Evolutionary conservation across 352 stramenopile genomes (phyloP).

Genomic region (Globisporangium cylindrosporum): DNA sequence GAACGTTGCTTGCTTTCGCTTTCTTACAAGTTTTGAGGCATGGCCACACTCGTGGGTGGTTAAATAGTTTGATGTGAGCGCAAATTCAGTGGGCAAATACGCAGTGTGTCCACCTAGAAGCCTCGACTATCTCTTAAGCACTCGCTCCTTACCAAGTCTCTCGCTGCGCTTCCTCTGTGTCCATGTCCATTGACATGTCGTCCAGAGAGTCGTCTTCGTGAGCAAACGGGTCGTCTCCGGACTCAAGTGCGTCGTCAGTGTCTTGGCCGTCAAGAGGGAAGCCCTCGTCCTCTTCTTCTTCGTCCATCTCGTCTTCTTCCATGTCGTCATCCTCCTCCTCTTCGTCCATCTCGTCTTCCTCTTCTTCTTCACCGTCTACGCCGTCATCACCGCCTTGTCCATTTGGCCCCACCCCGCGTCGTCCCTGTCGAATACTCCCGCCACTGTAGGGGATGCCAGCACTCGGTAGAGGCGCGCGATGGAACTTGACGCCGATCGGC

Average conservation of each 20-base stretch:
- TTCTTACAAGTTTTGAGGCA: background rate
- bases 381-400: constrained; percentile 5
- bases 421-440: background rate
- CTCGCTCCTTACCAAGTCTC: constrained; percentile 8
- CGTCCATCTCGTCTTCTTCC: constrained; percentile 35
- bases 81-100: background rate
- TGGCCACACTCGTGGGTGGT: background rate
- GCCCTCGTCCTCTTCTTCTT: constrained; percentile 33
- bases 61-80: background rate
- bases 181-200: constrained; percentile 42
- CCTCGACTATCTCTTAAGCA: background rate
- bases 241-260: constrained; percentile 23
- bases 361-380: constrained; percentile 16
- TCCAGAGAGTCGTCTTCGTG: constrained; percentile 32
- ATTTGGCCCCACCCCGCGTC: constrained; percentile 1
- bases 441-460: background rate
- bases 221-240: constrained; percentile 30
- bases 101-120: background rate
- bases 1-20: too few species aligned
- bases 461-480: constrained; percentile 22
- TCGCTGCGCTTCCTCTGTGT: constrained; percentile 11
- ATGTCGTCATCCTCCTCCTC: constrained; percentile 46
- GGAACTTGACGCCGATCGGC: constrained; percentile 65
- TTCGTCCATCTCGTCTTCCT: constrained; percentile 19
- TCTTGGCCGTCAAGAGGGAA: constrained; percentile 27